A percentile compares a stretch with the other conserved stretches of the same genome.
phyloP scores from a whole-genome alignment of 2,329 filamentous ascomycete species.

The Davidsoniella australis region DNA sequence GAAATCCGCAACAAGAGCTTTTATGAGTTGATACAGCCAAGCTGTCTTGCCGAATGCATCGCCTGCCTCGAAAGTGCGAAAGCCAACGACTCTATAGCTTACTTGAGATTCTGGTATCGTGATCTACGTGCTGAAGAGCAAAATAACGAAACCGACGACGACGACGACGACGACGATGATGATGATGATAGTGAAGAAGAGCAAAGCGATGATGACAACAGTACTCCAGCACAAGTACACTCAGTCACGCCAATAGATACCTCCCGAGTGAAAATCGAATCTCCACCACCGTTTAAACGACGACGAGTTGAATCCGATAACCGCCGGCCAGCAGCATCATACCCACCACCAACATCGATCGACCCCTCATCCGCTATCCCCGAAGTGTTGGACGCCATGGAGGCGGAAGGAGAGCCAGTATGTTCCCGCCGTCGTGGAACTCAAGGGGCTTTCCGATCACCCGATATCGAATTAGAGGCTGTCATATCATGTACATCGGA shows the following conservation, averaged over 20 bases:
- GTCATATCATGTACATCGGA: constrained; percentile 87
- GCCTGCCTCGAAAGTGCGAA: constrained; percentile 71
- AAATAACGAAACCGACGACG: constrained; percentile 30
- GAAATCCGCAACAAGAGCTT: constrained; percentile 63
- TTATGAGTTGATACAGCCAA: constrained; percentile 70
- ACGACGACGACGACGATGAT: constrained; percentile 25
- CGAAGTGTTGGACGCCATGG: constrained; percentile 14
- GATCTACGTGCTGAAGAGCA: constrained; percentile 38
- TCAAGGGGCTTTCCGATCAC: background rate
- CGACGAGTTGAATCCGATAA: background rate
- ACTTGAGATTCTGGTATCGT: constrained; percentile 70
- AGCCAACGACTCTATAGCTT: constrained; percentile 79
- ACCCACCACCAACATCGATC: constrained; percentile 9
- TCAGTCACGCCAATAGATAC: background rate
- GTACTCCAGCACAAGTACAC: background rate
- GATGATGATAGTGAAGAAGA: constrained; percentile 14
- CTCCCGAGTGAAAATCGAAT: constrained; percentile 4
- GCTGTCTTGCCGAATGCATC: constrained; percentile 59
- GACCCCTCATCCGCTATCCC: constrained; percentile 7
- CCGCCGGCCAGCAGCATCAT: constrained; percentile 7
- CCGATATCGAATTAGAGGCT: constrained; percentile 55
- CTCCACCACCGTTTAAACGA: constrained; percentile 6
- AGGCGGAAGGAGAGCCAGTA: constrained; percentile 20
- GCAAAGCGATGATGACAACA: background rate
- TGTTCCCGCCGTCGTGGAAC: constrained; percentile 21